phyloP scores from a whole-genome alignment of 495 filamentous ascomycete genomes.

The Peziza echinospora region DNA sequence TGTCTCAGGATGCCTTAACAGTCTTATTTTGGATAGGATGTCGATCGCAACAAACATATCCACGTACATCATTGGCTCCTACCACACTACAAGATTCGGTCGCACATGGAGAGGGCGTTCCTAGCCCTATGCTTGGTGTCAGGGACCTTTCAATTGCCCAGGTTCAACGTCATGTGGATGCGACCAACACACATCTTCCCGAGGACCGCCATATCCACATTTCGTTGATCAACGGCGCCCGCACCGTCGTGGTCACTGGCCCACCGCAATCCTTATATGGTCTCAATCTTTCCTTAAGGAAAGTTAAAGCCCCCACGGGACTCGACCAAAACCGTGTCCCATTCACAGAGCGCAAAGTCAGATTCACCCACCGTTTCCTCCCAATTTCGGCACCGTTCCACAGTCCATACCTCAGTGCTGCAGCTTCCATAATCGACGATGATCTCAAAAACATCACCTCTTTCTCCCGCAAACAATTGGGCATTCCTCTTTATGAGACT shows the following conservation, averaged over 20 bases:
- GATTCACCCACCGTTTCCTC: constrained; percentile 91
- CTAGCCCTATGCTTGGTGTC: constrained; percentile 94
- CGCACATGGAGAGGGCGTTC: constrained; percentile 78
- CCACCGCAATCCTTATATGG: constrained; percentile 90
- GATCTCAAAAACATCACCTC: constrained; percentile 69
- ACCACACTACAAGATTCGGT: constrained; percentile 79
- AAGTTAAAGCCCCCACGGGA: constrained; percentile 90
- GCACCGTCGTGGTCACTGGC: constrained; percentile 91
- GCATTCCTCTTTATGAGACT: constrained; percentile 72
- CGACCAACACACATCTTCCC: constrained; percentile 87
- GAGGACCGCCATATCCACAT: constrained; percentile 81
- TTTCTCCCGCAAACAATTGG: constrained; percentile 36
- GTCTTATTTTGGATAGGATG: constrained; percentile 99
- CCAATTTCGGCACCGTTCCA: constrained; percentile 97
- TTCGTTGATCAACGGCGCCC: constrained; percentile 85
- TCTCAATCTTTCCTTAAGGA: constrained; percentile 77
- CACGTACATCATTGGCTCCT: constrained; percentile 80
- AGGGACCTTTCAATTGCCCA: constrained; percentile 67
- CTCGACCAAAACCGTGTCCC: constrained; percentile 89
- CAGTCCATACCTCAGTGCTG: constrained; percentile 69
- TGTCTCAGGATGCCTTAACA: constrained; percentile 55
- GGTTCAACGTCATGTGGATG: constrained; percentile 84
- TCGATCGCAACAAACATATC: constrained; percentile 95
- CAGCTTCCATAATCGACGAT: constrained; percentile 56
- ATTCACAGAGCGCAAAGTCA: constrained; percentile 81